Evolutionary conservation across 225 moss, liverwort and hornwort genomes (phyloP).

Genomic region (Takakia lepidozioides): DNA sequence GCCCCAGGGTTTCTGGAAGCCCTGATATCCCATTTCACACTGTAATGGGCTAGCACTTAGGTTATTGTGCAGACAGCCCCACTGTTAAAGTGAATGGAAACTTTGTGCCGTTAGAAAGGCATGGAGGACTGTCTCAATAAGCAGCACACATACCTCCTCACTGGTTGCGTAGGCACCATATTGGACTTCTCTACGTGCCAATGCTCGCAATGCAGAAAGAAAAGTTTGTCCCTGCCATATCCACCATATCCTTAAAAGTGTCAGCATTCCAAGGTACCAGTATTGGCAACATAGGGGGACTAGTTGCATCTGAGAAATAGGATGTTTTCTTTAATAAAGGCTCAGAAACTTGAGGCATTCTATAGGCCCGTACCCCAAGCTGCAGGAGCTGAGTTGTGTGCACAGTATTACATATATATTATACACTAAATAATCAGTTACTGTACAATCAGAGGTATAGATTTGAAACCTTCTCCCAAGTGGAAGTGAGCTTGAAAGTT

Average conservation of each 20-base stretch:
- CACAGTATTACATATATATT: neutral
- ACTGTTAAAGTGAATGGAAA: too few species aligned
- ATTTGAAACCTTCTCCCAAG: slow-evolving; percentile 50
- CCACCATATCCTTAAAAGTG: slow-evolving; percentile 2
- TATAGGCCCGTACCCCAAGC: too few species aligned
- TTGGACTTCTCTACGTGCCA: slow-evolving; percentile 82
- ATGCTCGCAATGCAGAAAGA: slow-evolving; percentile 72
- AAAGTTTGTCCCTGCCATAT: slow-evolving; percentile 75
- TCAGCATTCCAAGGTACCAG: too few species aligned
- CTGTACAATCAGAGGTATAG: too few species aligned
- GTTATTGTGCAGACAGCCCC: neutral
- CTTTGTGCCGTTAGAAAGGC: neutral
- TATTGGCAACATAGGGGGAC: slow-evolving; percentile 5
- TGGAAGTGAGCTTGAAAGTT: slow-evolving; percentile 94
- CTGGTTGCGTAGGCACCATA: slow-evolving; percentile 89
- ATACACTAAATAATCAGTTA: too few species aligned
- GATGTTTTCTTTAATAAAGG: neutral
- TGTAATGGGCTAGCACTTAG: neutral
- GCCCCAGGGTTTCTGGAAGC: neutral
- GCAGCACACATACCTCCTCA: slow-evolving; percentile 58
- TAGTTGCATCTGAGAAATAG: neutral
- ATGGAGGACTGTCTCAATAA: neutral
- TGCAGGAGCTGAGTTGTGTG: neutral
- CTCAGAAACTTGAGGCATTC: neutral
- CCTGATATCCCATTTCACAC: neutral